Evolutionary conservation across 164 flowering plant species (phyloP), one percentile per base, ranked within the genome.

Genomic region (Piper betle): DNA sequence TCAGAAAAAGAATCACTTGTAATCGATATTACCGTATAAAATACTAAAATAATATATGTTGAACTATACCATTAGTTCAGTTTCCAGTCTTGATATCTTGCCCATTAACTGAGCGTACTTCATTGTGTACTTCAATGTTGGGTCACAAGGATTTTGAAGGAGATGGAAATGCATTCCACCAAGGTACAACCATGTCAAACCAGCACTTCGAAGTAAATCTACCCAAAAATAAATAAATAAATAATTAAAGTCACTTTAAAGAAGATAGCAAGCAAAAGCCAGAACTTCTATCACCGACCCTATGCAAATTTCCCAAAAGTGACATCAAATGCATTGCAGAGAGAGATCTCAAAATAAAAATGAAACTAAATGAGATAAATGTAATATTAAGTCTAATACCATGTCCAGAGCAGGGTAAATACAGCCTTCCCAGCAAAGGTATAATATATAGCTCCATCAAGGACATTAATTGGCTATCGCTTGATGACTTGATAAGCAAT

Each of bases 81-180:
- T 82, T 64, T 81, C 75, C 69, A 86, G 80, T 33, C 70, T 72
- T 53, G 81, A 63, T 62, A 82, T 85, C 73, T 72, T 88, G 55
- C 82, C 86, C 56, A 61, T 59, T 58, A 90, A 55, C 52, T 74
- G 80, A 52, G 80, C 74, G 62, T 74, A 68, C 77, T 85, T 90
- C 63, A 69, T 67, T 61, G 76, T 62, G 69, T 86, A 84, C 68
- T 90, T 93, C 62, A 75, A 62, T 60, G 83, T 79, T 18, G 97
- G 99, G 77, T 93, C 99, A 52, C 80, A 53, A 66, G 64, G 60
- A 66, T 73, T 62, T 52, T 79, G 78, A 80, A 93, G 71, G 18
- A 93, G 99, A 68, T 73, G 68, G 64, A 82, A 84, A 37, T 91
- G 94, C 58, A 93, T 46, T 5, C 74, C 82, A 17, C 96, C 99